Base-by-base conservation (phyloP, 1,139 yeast genomes). In the Taphrina populina region DNA sequence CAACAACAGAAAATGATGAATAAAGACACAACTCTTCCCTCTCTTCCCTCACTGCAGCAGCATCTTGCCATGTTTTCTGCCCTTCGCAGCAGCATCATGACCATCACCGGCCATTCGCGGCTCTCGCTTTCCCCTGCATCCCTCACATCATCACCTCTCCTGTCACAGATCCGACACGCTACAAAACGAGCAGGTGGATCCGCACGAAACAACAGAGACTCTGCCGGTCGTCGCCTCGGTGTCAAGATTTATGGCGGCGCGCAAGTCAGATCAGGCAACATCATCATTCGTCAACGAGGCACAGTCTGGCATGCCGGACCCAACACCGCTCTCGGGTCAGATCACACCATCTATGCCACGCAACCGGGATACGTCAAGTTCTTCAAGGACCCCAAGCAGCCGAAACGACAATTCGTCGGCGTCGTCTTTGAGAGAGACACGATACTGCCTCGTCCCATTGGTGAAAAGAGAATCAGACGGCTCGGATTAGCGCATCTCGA, bases 261-360 rank as follows among this genome's bases (percentile, higher is more conserved):
- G 29, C 35, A 13, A 27, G 60, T 46, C 8, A 39, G 37, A 27
- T 51, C 56, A 0, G 97, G 97, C n/a, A 86, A 88, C 66, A 90
- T 92, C 64, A 77, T 92, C 43, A 81, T 87, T 82, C 81, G 97
- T 70, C 99, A 92, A 68, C 79, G 97, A 69, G 99, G 99, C 66
- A 88, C 98, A n/a, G 83, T 80, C 65, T 85, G 90, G 68, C 95
- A 82, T 66, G 97, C 98, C 0, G 99, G 99, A 41, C 95, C 86
- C 63, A 90, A 92, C 64, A 83, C 81, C 21, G 87, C 85, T 17
- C 85, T 92, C 62, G 98, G 99, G 62, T 83, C 81, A 64, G 98
- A 92, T 69, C 97, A 90, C 69, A 92, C 98, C 2, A 79, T 92
- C 34, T 88, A 77, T 71, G 96, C 98, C 1, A 68, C 76, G 43